These are phyloP conservation scores for Pyrenophora graminea DNA, from an alignment of 2,329 filamentous ascomycete genomes.

Conservation along the genomic window DNA sequence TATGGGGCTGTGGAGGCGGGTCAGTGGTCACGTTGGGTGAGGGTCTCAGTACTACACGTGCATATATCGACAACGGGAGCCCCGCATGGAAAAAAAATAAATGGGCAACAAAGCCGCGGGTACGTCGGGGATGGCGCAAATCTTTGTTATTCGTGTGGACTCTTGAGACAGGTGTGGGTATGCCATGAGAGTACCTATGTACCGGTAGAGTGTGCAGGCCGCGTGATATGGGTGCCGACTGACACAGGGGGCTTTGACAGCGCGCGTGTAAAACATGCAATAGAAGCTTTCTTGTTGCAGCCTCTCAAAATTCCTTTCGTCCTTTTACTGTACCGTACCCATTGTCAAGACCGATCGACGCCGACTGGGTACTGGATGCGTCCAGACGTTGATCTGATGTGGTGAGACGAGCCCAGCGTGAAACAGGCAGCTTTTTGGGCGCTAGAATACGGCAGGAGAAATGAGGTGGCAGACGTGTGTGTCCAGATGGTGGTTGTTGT, in stretches of 20 bases:
- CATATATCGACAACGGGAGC: slow-evolving; percentile 3
- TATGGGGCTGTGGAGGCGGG: slow-evolving; percentile 6
- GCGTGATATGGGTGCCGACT: not conserved
- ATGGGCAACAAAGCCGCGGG: slow-evolving; percentile 9
- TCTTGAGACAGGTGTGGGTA: too few relatives aligned
- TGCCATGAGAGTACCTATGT: too few relatives aligned
- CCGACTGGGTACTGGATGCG: not conserved
- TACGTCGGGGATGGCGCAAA: not conserved
- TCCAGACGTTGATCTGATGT: too few relatives aligned
- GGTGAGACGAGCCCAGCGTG: not conserved
- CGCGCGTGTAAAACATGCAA: not conserved
- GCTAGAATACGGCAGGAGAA: not conserved
- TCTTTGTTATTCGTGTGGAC: too few relatives aligned
- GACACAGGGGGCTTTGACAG: not conserved
- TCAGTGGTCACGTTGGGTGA: not conserved
- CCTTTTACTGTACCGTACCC: too few relatives aligned
- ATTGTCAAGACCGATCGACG: not conserved
- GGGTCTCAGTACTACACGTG: not conserved
- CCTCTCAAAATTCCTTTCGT: too few relatives aligned
- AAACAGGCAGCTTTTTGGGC: slow-evolving; percentile 3
- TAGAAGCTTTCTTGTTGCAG: too few relatives aligned
- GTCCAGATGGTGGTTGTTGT: not conserved
- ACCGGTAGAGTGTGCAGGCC: not conserved
- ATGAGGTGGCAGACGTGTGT: not conserved
- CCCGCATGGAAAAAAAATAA: slow-evolving; percentile 4